Evolutionary conservation across 169 alveolate genomes (phyloP), one percentile per base, ranked within the genome.

Genomic region (Plasmodium gallinaceum): DNA sequence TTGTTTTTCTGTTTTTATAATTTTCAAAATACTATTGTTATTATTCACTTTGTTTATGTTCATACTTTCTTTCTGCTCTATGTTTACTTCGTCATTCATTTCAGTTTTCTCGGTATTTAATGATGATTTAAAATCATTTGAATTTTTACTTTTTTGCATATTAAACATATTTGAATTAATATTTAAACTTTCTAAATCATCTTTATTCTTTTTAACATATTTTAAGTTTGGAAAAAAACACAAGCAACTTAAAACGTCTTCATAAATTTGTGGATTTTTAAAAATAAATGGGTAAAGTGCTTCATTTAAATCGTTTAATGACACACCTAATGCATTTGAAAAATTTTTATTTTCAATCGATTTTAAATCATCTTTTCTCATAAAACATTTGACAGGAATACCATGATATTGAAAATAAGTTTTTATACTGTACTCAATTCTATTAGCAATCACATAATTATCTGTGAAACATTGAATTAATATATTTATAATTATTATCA

Each of bases 201-300:
- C 75, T 42, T 71, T 75, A 22, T 72, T 48, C 12, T 66, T 83
- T 20, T 68, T 69, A 32, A 86, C 87, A 86, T 86, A 86, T 61
- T 86, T 72, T 64, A 86, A 45, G 54, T 86, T 69, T 0, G 92
- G 92, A 62, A 86, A 86, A 61, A 86, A 86, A 14, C 92, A 86
- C 7, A 86, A 72, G 16, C 24, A 58, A 37, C 71, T 71, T 57
- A 86, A 60, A 43, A 86, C 60, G 16, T 86, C 92, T 58, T 86
- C 92, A 86, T 86, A 86, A 58, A 86, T 57, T 37, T 86, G 92
- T 46, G 92, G 92, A 43, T 86, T 86, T 73, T 72, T 86, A 86
- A 86, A 86, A 1, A 86, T 86, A 46, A 71, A 72, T 42, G 86
- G 92, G 24, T 86, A 86, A 70, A 86, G 58, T 16, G 92, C 88